Evolutionary conservation across 129 eudicot species (phyloP).

Genomic region (Pulicaria dysenterica): DNA sequence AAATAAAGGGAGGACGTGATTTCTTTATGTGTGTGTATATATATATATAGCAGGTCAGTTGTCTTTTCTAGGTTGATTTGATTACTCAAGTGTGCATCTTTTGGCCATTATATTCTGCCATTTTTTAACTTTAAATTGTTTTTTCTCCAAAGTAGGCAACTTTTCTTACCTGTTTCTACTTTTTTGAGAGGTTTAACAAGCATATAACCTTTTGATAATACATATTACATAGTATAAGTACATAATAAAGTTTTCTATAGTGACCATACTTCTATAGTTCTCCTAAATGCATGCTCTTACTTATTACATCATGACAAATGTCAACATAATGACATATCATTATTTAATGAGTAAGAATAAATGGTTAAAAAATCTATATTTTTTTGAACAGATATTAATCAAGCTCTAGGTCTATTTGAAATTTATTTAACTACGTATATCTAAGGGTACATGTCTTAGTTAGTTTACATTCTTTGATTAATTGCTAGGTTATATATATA

Average conservation of each 20-base stretch:
- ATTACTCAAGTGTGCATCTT: slow-evolving; percentile 31
- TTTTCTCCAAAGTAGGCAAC: slow-evolving; percentile 32
- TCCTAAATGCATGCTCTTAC: too few relatives aligned
- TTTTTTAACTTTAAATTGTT: slow-evolving; percentile 28
- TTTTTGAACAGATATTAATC: slow-evolving; percentile 10
- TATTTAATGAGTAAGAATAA: too few relatives aligned
- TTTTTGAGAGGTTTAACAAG: too few relatives aligned
- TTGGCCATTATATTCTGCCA: slow-evolving; percentile 37
- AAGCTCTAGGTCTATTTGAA: slow-evolving; percentile 2
- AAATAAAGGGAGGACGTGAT: neutral
- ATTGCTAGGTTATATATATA: too few relatives aligned
- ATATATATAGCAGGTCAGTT: slow-evolving; percentile 10
- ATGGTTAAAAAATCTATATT: too few relatives aligned
- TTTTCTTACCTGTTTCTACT: neutral
- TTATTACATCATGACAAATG: too few relatives aligned
- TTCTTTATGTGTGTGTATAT: neutral
- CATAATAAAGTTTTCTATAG: too few relatives aligned
- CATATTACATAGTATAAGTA: too few relatives aligned
- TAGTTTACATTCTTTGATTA: too few relatives aligned
- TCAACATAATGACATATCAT: too few relatives aligned
- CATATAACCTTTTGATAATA: too few relatives aligned
- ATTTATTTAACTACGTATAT: neutral
- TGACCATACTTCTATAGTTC: too few relatives aligned
- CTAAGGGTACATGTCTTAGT: neutral
- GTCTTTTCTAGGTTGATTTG: slow-evolving; percentile 37